Evolutionary conservation across 108 stramenopile species (phyloP).

Genomic region (Pseudonitzschia multistriata): DNA sequence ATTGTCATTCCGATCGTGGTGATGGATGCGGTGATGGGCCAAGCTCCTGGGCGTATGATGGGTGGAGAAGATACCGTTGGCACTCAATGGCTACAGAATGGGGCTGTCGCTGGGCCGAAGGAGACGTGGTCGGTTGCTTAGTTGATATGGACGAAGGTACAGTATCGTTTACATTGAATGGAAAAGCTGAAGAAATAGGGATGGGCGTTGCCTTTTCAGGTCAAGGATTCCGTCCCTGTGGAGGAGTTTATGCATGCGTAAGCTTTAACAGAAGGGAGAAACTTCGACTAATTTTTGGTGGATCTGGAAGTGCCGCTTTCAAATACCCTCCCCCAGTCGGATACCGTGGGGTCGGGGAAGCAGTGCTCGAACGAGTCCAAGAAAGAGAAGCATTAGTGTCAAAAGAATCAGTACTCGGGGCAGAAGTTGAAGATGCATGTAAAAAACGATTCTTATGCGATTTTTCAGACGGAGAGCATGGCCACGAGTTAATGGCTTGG

Average conservation of each 20-base stretch:
- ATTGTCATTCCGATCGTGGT: slow-evolving; percentile 81
- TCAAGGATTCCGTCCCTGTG: slow-evolving; percentile 80
- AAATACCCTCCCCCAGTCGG: slow-evolving; percentile 69
- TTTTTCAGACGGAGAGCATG: slow-evolving; percentile 87
- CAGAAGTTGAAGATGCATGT: background rate
- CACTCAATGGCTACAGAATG: slow-evolving; percentile 85
- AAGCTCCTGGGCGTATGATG: slow-evolving; percentile 94
- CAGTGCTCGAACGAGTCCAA: slow-evolving; percentile 57
- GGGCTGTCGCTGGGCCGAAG: slow-evolving; percentile 92
- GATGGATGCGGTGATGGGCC: slow-evolving; percentile 94
- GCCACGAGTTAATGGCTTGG: slow-evolving; percentile 88
- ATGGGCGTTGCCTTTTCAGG: slow-evolving; percentile 86
- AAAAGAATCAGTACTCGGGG: slow-evolving; percentile 53
- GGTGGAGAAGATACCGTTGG: slow-evolving; percentile 93
- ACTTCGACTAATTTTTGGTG: slow-evolving; percentile 71
- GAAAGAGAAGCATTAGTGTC: slow-evolving; percentile 52
- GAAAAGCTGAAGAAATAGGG: slow-evolving; percentile 81
- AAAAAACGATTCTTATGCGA: slow-evolving; percentile 71
- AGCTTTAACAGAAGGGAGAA: slow-evolving; percentile 85
- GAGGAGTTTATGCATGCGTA: slow-evolving; percentile 87
- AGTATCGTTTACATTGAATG: slow-evolving; percentile 91
- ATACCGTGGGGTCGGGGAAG: slow-evolving; percentile 80
- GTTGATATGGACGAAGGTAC: slow-evolving; percentile 85
- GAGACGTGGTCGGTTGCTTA: slow-evolving; percentile 85
- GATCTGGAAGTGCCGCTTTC: slow-evolving; percentile 60